phyloP scores from a whole-genome alignment of 192 early-diverging fungal species.

The Coemansia javaensis region DNA sequence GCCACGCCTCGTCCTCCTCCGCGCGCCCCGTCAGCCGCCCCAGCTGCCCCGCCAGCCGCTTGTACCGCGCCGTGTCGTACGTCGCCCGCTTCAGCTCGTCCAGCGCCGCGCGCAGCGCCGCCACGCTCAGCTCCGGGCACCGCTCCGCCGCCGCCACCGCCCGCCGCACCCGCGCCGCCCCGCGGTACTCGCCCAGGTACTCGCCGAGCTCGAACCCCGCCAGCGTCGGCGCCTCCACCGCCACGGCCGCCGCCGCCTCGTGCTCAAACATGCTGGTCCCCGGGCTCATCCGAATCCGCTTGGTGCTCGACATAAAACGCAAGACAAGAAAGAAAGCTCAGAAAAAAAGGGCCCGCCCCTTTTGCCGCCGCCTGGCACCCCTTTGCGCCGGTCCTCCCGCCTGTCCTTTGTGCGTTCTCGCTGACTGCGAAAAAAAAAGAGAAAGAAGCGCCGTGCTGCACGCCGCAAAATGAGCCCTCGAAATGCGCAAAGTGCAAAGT shows the following conservation, averaged over 20 bases:
- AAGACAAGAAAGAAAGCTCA: too few relatives aligned
- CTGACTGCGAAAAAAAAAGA: too few relatives aligned
- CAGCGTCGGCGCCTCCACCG: conserved; percentile 9
- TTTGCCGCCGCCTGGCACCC: too few relatives aligned
- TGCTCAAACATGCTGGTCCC: background rate
- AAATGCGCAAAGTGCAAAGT: too few relatives aligned
- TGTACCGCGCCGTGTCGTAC: conserved; percentile 4
- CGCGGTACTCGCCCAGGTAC: conserved; percentile 33
- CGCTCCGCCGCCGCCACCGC: conserved; percentile 22
- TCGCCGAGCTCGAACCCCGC: conserved; percentile 12
- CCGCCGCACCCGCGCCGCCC: conserved; percentile 15
- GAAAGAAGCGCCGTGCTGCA: too few relatives aligned
- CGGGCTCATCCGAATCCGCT: too few relatives aligned
- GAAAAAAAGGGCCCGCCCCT: too few relatives aligned
- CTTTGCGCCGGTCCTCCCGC: too few relatives aligned
- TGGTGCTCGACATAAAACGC: too few relatives aligned
- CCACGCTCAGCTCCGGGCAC: conserved; percentile 10
- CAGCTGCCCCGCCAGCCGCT: conserved; percentile 10
- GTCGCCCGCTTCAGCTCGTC: conserved; percentile 21
- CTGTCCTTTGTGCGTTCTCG: too few relatives aligned
- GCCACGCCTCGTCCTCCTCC: conserved; percentile 3
- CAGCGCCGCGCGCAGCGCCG: conserved; percentile 18
- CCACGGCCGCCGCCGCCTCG: background rate
- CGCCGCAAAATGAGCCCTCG: too few relatives aligned
- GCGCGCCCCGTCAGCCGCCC: conserved; percentile 8